phyloP scores from a whole-genome alignment of 1,139 yeast species.

The Hyphopichia fennica region DNA sequence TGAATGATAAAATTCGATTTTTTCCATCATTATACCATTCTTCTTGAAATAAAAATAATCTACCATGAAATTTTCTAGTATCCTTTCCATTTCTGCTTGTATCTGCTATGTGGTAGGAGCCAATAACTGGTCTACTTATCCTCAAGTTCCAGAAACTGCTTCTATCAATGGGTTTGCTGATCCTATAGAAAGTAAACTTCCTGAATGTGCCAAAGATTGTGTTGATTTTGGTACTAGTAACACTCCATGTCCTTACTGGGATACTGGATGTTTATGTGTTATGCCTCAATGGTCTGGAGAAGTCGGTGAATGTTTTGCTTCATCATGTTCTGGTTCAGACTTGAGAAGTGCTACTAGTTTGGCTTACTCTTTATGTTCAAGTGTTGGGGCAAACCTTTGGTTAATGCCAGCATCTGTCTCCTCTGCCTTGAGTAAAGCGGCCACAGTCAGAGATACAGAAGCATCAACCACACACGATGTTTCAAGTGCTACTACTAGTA shows the following conservation, averaged over 20 bases:
- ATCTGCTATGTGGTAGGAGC: not conserved
- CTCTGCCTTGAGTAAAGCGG: slow-evolving; percentile 30
- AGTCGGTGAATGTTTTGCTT: slow-evolving; percentile 48
- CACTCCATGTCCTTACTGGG: slow-evolving; percentile 53
- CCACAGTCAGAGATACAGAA: slow-evolving; percentile 14
- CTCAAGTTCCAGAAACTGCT: slow-evolving; percentile 40
- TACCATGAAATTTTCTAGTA: not conserved
- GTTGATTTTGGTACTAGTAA: slow-evolving; percentile 21
- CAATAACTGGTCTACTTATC: slow-evolving; percentile 27
- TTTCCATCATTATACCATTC: too few species aligned
- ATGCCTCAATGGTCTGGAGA: slow-evolving; percentile 49
- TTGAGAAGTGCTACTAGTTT: slow-evolving; percentile 38
- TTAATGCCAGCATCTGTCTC: slow-evolving; percentile 45
- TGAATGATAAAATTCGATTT: too few species aligned
- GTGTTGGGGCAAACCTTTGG: slow-evolving; percentile 49
- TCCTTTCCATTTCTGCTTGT: not conserved
- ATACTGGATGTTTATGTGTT: slow-evolving; percentile 53
- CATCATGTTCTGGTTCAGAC: slow-evolving; percentile 38
- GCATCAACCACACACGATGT: slow-evolving; percentile 6
- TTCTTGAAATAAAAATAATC: too few species aligned
- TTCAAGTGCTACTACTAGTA: slow-evolving; percentile 4
- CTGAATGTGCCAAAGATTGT: slow-evolving; percentile 31
- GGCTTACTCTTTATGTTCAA: slow-evolving; percentile 42
- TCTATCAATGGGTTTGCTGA: slow-evolving; percentile 45
- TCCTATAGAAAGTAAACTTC: slow-evolving; percentile 28